Evolutionary conservation across 2,329 filamentous ascomycete genomes (phyloP), one percentile per base, ranked within the genome.

Genomic region (Acrodontium crateriforme): DNA sequence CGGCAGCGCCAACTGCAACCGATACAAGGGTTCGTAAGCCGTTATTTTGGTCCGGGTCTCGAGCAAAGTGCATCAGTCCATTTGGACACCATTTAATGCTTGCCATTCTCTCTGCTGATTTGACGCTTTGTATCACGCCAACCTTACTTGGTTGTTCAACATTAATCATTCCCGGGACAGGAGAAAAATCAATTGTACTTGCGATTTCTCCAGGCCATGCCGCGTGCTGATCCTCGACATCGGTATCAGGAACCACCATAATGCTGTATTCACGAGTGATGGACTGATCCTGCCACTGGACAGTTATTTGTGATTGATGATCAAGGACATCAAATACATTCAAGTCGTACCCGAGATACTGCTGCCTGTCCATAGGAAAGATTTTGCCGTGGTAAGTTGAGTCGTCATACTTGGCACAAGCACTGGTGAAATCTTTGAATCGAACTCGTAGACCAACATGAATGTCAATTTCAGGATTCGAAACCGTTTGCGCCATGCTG

Each of bases 241-340:
- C 60, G 2, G 54, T 47, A 29, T 68, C 64, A 2, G 63, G 63
- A 3, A 67, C 49, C 3, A 74, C 40, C 5, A 54, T 44, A 6
- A 54, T 58, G 22, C 61, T 59, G 9, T 46, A 28, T 21, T 69
- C 57, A 16, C 55, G 53, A 1, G 65, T 66, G 16, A 63, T 51
- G 6, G 58, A 59, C 10, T 65, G 54, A 41, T 74, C 66, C 40
- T 74, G 69, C 71, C 71, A 75, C 35, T 64, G 61, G 4, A 74
- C 63, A 2, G 53, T 62, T 9, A 63, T 62, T n/a, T 53, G 49
- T 2, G 66, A 66, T 12, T 52, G 53, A 8, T 62, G 64, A 17
- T 55, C 54, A 27, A 62, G 52, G 28, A 74, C 54, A 9, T 62
- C 56, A 38, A 65, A 71, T 3, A 70, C 58, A 34, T 74, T 74